Evolutionary conservation across 2,329 filamentous ascomycete species (phyloP).

Genomic region (Penicillium sp.): DNA sequence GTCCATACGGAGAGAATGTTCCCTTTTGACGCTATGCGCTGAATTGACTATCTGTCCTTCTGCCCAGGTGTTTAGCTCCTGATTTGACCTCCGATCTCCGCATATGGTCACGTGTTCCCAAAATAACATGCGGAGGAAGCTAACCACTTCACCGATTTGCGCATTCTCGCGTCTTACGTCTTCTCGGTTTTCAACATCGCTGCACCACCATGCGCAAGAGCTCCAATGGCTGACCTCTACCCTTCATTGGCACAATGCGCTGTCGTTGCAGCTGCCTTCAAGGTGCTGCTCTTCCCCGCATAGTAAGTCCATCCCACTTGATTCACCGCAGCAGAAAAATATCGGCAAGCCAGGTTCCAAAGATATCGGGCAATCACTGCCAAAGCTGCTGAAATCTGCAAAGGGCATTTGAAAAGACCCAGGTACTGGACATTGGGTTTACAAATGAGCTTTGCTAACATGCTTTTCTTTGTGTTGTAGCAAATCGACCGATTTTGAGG

Average conservation of each 20-base stretch:
- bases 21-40: constrained; percentile 4
- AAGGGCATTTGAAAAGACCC: accelerated
- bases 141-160: neutral
- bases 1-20: constrained; percentile 25
- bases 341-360: neutral
- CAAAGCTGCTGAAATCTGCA: neutral
- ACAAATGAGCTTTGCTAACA: constrained; percentile 1
- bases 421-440: neutral
- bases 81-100: constrained; percentile 23
- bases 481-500: constrained; percentile 98
- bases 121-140: constrained; percentile 12
- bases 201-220: constrained; percentile 20
- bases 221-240: constrained; percentile 65
- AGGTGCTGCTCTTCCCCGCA: constrained; percentile 18
- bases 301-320: constrained; percentile 13
- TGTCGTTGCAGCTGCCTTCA: constrained; percentile 15
- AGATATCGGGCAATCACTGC: neutral
- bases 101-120: constrained; percentile 14
- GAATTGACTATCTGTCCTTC: constrained; percentile 21
- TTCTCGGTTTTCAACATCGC: constrained; percentile 2
- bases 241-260: constrained; percentile 49
- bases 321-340: neutral
- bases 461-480: constrained; percentile 40
- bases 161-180: neutral
- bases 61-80: constrained; percentile 10